phyloP scores from a whole-genome alignment of 495 filamentous ascomycete genomes.

The Podospora pseudocomata region DNA sequence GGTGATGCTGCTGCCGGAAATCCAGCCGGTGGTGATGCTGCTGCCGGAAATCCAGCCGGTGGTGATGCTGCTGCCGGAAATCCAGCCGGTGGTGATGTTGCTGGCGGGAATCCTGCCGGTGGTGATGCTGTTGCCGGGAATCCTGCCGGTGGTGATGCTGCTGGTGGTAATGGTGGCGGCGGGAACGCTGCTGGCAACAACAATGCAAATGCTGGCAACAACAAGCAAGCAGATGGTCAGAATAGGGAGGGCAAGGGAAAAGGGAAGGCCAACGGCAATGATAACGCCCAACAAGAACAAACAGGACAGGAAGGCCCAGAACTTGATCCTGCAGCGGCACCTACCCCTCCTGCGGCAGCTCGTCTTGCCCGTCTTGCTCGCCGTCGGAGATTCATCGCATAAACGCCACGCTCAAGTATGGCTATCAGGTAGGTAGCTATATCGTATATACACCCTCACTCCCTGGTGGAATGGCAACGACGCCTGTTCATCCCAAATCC shows the following conservation, averaged over 20 bases:
- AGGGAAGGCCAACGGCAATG: neutral
- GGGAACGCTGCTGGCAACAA: neutral
- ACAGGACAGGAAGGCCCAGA: slow-evolving; percentile 6
- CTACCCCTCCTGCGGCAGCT: slow-evolving; percentile 1
- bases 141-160: slow-evolving; percentile 10
- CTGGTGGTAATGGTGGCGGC: slow-evolving; percentile 7
- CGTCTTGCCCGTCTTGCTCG: slow-evolving; percentile 19
- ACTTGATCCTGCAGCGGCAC: neutral
- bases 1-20: slow-evolving; percentile 4
- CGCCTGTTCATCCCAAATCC: neutral
- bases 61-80: slow-evolving; percentile 12
- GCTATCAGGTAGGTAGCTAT: too few relatives aligned
- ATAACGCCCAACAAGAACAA: slow-evolving; percentile 7
- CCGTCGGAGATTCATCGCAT: slow-evolving; percentile 14
- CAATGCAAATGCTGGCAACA: slow-evolving; percentile 8
- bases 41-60: neutral
- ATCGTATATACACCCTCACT: neutral
- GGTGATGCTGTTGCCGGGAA: slow-evolving; percentile 12
- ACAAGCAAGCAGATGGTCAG: neutral
- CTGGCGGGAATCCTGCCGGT: slow-evolving; percentile 16
- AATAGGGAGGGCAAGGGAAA: slow-evolving; percentile 18
- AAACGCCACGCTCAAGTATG: neutral
- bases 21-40: neutral
- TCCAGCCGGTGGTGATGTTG: neutral
- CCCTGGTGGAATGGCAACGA: neutral